A percentile compares a stretch with the other conserved stretches of the same genome.
Conservation (phyloP, 2,329 filamentous ascomycete genomes). For the Lanzia echinophila region DNA sequence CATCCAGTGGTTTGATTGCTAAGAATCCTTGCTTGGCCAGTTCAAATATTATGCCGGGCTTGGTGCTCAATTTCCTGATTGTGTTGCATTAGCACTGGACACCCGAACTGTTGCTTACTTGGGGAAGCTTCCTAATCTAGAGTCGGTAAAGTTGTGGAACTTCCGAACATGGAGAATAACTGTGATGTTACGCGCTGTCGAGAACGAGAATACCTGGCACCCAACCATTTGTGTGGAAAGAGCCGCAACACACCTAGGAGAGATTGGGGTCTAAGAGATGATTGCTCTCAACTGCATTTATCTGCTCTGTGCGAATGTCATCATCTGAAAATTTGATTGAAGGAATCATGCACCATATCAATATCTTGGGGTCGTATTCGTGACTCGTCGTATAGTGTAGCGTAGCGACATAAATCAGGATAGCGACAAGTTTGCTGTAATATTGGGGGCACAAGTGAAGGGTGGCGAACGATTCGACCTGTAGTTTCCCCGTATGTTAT, state of each 20-base stretch:
- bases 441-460: not conserved
- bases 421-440: not conserved
- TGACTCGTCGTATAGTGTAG: not conserved
- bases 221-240: not conserved
- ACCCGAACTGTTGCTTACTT: not conserved
- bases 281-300: not conserved
- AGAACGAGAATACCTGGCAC: not conserved
- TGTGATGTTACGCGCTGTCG: not conserved
- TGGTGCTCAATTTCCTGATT: not conserved
- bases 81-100: not conserved
- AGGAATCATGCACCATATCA: not conserved
- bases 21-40: not conserved
- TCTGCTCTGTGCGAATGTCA: not conserved
- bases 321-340: not conserved
- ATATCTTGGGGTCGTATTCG: not conserved
- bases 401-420: not conserved
- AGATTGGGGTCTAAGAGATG: not conserved
- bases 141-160: not conserved
- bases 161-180: not conserved
- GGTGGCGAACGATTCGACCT: slow-evolving; percentile 3
- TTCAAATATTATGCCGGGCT: too few relatives aligned
- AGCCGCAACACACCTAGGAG: too few relatives aligned
- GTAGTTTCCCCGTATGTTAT: not conserved
- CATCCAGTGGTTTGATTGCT: not conserved
- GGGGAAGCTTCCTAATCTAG: not conserved